Evolutionary conservation across 1,284 basidiomycete genomes (phyloP).

Genomic region (Ganoderma lucidum): DNA sequence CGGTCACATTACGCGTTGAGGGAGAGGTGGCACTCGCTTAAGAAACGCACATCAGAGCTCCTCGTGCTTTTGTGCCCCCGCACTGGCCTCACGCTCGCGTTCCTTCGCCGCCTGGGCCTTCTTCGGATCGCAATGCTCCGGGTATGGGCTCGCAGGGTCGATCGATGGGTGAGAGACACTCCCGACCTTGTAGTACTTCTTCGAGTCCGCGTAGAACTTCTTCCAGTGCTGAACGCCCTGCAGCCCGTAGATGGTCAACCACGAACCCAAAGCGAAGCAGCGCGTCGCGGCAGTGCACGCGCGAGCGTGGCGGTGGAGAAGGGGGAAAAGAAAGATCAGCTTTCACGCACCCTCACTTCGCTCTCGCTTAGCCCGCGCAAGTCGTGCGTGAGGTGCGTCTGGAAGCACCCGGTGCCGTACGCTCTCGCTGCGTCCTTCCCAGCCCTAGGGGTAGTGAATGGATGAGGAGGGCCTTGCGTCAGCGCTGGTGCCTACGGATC

Average conservation of each 20-base stretch:
- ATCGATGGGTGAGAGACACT: constrained; percentile 78
- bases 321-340: constrained; percentile 13
- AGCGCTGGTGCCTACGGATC: constrained; percentile 22
- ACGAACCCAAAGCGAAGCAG: not conserved
- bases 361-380: constrained; percentile 78
- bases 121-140: constrained; percentile 78
- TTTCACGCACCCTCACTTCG: constrained; percentile 69
- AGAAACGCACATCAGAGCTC: constrained; percentile 45
- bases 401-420: constrained; percentile 94
- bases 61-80: constrained; percentile 41
- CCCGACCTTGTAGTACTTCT: constrained; percentile 82
- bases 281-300: constrained; percentile 7
- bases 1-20: constrained; percentile 28
- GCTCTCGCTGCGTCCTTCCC: constrained; percentile 90
- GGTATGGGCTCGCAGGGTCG: constrained; percentile 81
- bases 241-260: not conserved
- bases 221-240: constrained; percentile 89
- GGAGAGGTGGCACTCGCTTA: constrained; percentile 17
- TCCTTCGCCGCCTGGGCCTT: constrained; percentile 44
- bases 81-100: constrained; percentile 31
- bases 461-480: constrained; percentile 7
- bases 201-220: constrained; percentile 84
- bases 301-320: constrained; percentile 6
- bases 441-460: constrained; percentile 57
- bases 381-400: constrained; percentile 90